Evolutionary conservation across 495 filamentous ascomycete species (phyloP).

Genomic region (Xylaria telfairii): DNA sequence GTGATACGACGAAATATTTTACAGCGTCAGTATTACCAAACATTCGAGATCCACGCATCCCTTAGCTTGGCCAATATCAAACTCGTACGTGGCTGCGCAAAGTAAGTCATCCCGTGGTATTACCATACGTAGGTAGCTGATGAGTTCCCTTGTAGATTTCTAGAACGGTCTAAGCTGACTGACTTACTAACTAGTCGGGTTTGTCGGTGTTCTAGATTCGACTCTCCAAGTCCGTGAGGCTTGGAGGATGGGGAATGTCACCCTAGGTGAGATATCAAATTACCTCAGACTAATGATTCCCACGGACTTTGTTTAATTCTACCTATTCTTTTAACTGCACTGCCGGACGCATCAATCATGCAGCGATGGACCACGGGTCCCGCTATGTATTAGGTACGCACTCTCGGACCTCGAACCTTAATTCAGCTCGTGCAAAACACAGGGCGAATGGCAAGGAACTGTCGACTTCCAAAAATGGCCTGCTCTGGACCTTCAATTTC

Average conservation of each 20-base stretch:
- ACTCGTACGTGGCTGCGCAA: not conserved
- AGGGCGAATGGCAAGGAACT: not conserved
- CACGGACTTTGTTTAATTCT: not conserved
- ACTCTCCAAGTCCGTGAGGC: not conserved
- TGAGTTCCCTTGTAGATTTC: not conserved
- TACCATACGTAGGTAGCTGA: not conserved
- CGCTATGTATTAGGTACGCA: not conserved
- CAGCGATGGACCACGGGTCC: no score
- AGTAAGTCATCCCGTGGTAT: not conserved
- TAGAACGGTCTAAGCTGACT: constrained; percentile 7
- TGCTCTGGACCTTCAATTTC: constrained; percentile 1
- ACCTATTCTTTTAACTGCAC: not conserved
- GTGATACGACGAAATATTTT: not conserved
- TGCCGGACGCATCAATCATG: not conserved
- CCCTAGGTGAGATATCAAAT: not conserved
- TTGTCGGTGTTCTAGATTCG: constrained; percentile 16
- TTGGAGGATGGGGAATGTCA: not conserved
- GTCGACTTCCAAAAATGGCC: not conserved
- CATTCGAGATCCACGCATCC: not conserved
- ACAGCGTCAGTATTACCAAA: not conserved
- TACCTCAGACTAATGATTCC: not conserved
- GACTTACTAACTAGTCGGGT: not conserved
- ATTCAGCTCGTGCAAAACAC: not conserved
- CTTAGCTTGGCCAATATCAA: not conserved
- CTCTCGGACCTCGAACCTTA: not conserved